Conservation (phyloP, 2,329 filamentous ascomycete species). For the Calonectria henricotiae region DNA sequence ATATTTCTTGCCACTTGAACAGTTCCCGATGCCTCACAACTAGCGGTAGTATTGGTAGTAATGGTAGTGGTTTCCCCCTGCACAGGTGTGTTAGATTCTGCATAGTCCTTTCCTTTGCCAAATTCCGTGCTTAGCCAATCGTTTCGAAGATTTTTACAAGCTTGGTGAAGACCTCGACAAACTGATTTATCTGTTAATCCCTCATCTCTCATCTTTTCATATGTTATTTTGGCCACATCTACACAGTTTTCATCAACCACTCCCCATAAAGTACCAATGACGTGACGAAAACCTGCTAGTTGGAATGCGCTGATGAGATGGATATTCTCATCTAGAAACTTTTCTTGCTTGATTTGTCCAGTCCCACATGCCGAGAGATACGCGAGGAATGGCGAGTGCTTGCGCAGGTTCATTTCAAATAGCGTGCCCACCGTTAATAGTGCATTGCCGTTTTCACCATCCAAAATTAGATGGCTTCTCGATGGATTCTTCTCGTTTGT, state of each 20-base stretch:
- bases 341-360: background rate
- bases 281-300: conserved; percentile 8
- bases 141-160: background rate
- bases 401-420: background rate
- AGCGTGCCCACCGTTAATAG: background rate
- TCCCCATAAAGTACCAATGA: conserved; percentile 16
- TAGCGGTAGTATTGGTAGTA: background rate
- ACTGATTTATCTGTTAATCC: background rate
- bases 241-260: background rate
- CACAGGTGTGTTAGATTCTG: background rate
- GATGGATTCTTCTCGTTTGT: background rate
- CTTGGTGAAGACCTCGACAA: background rate
- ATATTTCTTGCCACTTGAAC: background rate
- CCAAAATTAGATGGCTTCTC: background rate
- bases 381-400: background rate
- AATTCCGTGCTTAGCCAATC: background rate
- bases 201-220: background rate
- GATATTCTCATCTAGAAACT: background rate
- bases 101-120: background rate
- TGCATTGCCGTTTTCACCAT: background rate
- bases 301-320: conserved; percentile 15
- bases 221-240: background rate
- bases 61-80: background rate
- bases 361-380: conserved; percentile 17
- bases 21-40: background rate